These are phyloP conservation scores for Pichia inconspicua DNA, from an alignment of 1,139 yeast genomes.

Conservation along the genomic window DNA sequence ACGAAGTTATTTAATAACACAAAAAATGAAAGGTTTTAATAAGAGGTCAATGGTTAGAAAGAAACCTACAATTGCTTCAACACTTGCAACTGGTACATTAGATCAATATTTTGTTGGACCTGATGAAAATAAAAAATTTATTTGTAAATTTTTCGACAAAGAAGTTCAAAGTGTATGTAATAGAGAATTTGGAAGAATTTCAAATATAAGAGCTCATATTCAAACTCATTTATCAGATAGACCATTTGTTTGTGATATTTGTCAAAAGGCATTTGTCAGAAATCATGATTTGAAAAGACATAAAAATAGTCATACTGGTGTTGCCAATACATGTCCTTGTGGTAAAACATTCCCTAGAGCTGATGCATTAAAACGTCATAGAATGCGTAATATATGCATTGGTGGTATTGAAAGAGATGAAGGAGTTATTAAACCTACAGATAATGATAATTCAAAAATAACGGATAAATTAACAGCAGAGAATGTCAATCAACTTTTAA, in stretches of 20 bases:
- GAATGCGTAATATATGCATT: constrained; percentile 66
- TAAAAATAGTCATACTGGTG: constrained; percentile 76
- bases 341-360: constrained; percentile 87
- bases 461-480: not conserved
- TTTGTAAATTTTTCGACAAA: constrained; percentile 61
- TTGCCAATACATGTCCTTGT: constrained; percentile 74
- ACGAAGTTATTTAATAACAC: constrained; percentile 31
- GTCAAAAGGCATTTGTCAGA: constrained; percentile 64
- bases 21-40: constrained; percentile 25
- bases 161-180: constrained; percentile 42
- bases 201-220: constrained; percentile 92
- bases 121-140: constrained; percentile 49
- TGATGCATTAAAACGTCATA: constrained; percentile 81
- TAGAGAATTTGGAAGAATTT: constrained; percentile 77
- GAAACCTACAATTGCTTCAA: constrained; percentile 52
- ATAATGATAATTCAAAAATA: constrained; percentile 1
- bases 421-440: constrained; percentile 6
- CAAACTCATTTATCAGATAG: constrained; percentile 95
- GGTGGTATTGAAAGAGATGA: constrained; percentile 50
- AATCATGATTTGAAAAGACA: constrained; percentile 94
- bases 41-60: constrained; percentile 31
- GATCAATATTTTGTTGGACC: constrained; percentile 83
- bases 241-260: constrained; percentile 63
- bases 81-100: constrained; percentile 83
- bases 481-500: not conserved